These are phyloP conservation scores for Allantophomopsis cytisporea DNA, from an alignment of 2,329 filamentous ascomycete genomes.

Conservation along the genomic window DNA sequence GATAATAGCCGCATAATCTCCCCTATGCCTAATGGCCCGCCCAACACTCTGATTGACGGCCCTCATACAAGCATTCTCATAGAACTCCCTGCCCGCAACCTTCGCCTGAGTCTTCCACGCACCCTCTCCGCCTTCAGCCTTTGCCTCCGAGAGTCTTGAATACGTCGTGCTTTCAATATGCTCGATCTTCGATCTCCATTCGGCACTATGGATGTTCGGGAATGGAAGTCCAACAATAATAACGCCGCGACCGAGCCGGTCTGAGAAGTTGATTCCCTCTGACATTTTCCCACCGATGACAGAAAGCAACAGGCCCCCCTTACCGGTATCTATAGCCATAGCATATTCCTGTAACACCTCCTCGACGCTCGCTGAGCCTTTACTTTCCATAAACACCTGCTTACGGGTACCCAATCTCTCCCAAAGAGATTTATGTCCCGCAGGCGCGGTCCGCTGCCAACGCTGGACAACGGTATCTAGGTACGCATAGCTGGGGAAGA, in stretches of 20 bases:
- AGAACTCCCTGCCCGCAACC: constrained; percentile 61
- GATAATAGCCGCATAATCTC: constrained; percentile 83
- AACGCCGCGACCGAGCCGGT: constrained; percentile 77
- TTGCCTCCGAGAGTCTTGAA: constrained; percentile 19
- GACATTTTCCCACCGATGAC: constrained; percentile 92
- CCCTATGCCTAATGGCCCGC: constrained; percentile 73
- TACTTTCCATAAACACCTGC: constrained; percentile 43
- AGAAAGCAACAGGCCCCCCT: constrained; percentile 71
- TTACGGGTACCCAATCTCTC: constrained; percentile 44
- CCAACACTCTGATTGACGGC: constrained; percentile 96
- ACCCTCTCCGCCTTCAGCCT: constrained; percentile 21
- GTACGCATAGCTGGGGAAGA: constrained; percentile 93
- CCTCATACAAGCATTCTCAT: constrained; percentile 92
- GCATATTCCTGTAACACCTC: constrained; percentile 63
- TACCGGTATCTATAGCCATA: constrained; percentile 42
- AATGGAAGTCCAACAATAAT: constrained; percentile 88
- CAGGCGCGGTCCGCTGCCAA: constrained; percentile 31
- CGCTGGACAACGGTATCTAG: constrained; percentile 56
- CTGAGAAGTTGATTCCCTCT: constrained; percentile 97
- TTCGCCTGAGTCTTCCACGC: constrained; percentile 23
- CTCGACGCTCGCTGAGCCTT: constrained; percentile 35
- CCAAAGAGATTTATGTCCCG: constrained; percentile 34
- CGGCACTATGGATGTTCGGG: constrained; percentile 75
- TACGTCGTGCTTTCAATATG: constrained; percentile 58
- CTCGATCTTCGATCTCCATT: constrained; percentile 86